Evolutionary conservation across 208 protist genomes (phyloP), one percentile per base, ranked within the genome.

Genomic region (Endotrypanum monterogeii): DNA sequence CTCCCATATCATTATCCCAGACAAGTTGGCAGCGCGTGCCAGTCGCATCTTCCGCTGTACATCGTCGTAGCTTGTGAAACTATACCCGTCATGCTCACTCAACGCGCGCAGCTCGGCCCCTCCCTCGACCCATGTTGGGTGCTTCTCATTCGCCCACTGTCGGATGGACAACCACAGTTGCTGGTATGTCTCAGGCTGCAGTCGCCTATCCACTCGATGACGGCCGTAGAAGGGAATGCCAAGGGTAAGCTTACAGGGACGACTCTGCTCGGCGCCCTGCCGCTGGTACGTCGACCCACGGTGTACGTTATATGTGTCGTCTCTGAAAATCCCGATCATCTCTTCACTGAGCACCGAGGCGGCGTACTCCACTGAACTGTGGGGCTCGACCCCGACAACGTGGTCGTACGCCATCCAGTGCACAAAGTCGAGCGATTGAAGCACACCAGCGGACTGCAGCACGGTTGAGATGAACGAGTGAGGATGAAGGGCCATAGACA

Each of bases 1-100:
- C 77, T 94, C 89, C 89, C 89, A 94, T 8, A 94, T 83, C 89
- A 94, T 94, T 30, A 94, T 78, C 56, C 89, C 89, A 2, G 63
- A 83, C 61, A 92, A 67, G 67, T 67, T 56, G 9, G 70, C 57
- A 9, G n/a, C n/a, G 54, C 76, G 82, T 3, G 89, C 86, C 51
- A 89, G 62, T n/a, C 65, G 67, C 83, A 90, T 88, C 78, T 91
- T 91, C 23, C 76, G 58, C 56, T 72, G 71, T 54, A 93, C 76
- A 37, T 83, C 82, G 66, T 69, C 51, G 75, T 85, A 85, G 70
- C 82, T 67, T 51, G 67, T 83, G 67, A 79, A 92, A 70, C 55
- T 62, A 66, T 84, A 88, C 32, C 81, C 83, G 23, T 28, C 79
- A 54, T 85, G 83, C 57, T 78, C 66, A 57, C 72, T 87, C 76